Evolutionary conservation across 495 filamentous ascomycete genomes (phyloP), one percentile per base, ranked within the genome.

Genomic region (Monascus purpureus): DNA sequence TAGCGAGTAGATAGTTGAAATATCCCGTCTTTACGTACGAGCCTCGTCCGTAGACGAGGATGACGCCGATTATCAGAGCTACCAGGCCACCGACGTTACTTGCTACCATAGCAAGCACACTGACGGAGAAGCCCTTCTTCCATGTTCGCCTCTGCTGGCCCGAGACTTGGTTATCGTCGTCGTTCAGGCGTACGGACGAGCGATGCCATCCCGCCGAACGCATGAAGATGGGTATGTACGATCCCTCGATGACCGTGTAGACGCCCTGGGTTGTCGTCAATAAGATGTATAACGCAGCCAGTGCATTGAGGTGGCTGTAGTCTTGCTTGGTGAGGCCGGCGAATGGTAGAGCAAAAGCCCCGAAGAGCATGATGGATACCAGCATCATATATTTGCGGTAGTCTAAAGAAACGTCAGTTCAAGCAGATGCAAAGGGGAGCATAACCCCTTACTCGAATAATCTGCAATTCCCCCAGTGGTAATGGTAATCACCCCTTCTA

Each of bases 211-310:
- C 43, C 7, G 36, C 28, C 4, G 42, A 38, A 1, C 43, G 41
- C 43, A 46, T 46, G 25, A 46, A 46, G 11, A 46, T 39, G 7
- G 43, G 43, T n/a, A 46, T 40, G 17, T 46, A 46, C 22, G 43
- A 46, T 2, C 42, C 32, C 30, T 46, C 43, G 17, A 44, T 40
- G 8, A 42, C 31, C 13, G 31, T 30, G 16, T 46, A 46, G 12
- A 42, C 43, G 9, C 41, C 43, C 15, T 39, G 38, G 1, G 44
- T 41, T 7, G 33, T 37, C n/a, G 31, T 26, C 29, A 44, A 12
- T 8, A 35, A 30, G 13, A 32, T 29, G 26, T 35, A 46, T 17
- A 46, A 18, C 2, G 29, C n/a, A 6, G 41, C 29, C 13, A 40
- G 28, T 8, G 41, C 42, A 19, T 25, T 39, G 11, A 46, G 42